Evolutionary conservation across 2,329 filamentous ascomycete species (phyloP).

Genomic region (Fusarium duplospermum): DNA sequence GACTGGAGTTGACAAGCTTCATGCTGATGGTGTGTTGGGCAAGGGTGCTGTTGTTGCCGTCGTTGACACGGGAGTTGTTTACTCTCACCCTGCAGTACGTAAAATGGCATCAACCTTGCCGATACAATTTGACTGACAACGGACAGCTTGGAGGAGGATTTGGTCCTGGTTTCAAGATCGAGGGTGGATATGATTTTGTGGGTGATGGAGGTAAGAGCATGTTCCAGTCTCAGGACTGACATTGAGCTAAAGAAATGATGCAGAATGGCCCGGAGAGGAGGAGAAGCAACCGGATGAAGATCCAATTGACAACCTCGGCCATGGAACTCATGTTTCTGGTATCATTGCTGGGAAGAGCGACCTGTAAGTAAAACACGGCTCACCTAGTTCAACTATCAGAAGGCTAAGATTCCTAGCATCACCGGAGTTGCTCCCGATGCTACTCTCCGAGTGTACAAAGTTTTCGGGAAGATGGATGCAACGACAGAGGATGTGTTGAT

Average conservation of each 20-base stretch:
- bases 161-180: conserved; percentile 40
- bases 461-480: conserved; percentile 17
- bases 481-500: conserved; percentile 33
- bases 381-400: not conserved
- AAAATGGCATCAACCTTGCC: no score
- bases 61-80: not conserved
- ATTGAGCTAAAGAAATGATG: not conserved
- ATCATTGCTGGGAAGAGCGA: conserved; percentile 44
- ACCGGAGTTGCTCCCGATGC: conserved; percentile 47
- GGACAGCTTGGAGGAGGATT: conserved; percentile 41
- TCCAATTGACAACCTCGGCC: conserved; percentile 42
- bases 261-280: conserved; percentile 10
- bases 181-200: conserved; percentile 42
- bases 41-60: not conserved
- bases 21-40: not conserved
- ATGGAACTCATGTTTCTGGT: conserved; percentile 43
- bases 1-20: not conserved
- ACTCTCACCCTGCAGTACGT: not conserved
- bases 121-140: not conserved
- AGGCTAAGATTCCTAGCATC: not conserved
- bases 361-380: not conserved
- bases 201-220: conserved; percentile 25
- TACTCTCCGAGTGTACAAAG: conserved; percentile 45
- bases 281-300: conserved; percentile 39
- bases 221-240: no score